Base-by-base conservation (phyloP, 495 filamentous ascomycete species). In the Rhypophila decipiens region DNA sequence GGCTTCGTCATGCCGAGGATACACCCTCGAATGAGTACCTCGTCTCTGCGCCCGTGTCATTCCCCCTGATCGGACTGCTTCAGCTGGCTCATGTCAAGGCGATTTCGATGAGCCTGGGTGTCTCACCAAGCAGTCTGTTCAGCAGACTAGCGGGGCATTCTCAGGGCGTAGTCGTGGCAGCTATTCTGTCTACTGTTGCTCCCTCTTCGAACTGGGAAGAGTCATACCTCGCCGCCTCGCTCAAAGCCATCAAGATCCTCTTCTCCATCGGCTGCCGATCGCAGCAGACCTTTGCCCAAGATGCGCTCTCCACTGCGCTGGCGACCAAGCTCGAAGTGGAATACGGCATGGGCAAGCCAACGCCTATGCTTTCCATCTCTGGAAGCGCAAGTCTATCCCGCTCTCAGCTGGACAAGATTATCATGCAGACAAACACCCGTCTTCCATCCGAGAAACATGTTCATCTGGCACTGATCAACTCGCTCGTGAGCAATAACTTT, bases 241-340 rank as follows among this genome's bases (percentile, higher is more conserved):
- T 76, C 42, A 77, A 85, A 57, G 85, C 90, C 2, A 70, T 99
- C 45, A 94, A 84, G 5, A 85, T 94, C 49, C 85, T 99, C n/a
- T 99, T 99, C 73, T 99, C 91, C 93, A 97, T 99, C 53, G 94
- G 94, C 52, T 79, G 90, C n/a, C 87, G 94, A 53, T 96, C 90
- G 63, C 94, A 99, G 61, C 94, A 99, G 63, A 90, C 89, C 1
- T 99, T 95, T 58, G 93, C 94, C 38, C 81, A 82, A 42, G 97
- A 93, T 2, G 96, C 94, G 1, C 74, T 99, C 43, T 84, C 90
- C n/a, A 93, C 94, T 1, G 80, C 79, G 1, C 84, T 88, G 51
- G 77, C 96, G n/a, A 90, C 91, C 61, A 94, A 99, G 60, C 95
- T 91, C n/a, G n/a, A n/a, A 0, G 76, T 88, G 46, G 90, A 96